Base-by-base conservation (phyloP, 1,284 basidiomycete genomes). In the Singerocomus rubriflavus region DNA sequence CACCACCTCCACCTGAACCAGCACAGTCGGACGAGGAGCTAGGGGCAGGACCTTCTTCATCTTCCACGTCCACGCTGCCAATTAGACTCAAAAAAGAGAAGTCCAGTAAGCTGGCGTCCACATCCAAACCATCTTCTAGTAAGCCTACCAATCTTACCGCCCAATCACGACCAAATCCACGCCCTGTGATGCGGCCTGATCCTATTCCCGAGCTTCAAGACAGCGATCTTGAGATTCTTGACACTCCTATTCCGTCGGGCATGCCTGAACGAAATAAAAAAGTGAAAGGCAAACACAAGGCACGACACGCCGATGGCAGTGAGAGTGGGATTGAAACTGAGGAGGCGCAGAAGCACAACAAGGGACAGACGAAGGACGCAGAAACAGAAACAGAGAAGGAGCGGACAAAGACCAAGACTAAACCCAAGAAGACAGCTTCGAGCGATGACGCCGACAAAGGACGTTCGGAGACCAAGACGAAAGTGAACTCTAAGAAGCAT, bases 151-250 rank as follows among this genome's bases (percentile, higher is more conserved):
- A 57, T 14, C 45, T 39, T 25, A 52, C 55, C 26, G 52, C 53
- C 17, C 67, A 68, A 46, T 48, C 52, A 13, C 57, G 58, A 32
- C 52, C 57, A 47, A 59, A 60, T 44, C 47, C 59, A 25, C 57
- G 51, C 13, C 37, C 27, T 14, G 56, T 48, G 50, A 62, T 57
- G 46, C 29, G 34, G 42, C 48, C 51, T 32, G 56, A 48, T 14
- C 54, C 53, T 26, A 41, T 59, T 52, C 51, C 50, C 16, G 55
- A 59, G 49, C 43, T 37, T 50, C 50, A 51, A 31, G 63, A 67
- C 35, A 65, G 69, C 37, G 70, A 71, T 13, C 52, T 69, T 6
- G 66, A 73, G 45, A 21, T 68, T 17, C 33, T 67, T 7, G 56
- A 55, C 11, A 21, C 32, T 32, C 55, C 49, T 1, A 39, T 32